These are phyloP conservation scores for Aspergillus spinulosporus DNA, from an alignment of 2,329 filamentous ascomycete species.

Conservation along the genomic window DNA sequence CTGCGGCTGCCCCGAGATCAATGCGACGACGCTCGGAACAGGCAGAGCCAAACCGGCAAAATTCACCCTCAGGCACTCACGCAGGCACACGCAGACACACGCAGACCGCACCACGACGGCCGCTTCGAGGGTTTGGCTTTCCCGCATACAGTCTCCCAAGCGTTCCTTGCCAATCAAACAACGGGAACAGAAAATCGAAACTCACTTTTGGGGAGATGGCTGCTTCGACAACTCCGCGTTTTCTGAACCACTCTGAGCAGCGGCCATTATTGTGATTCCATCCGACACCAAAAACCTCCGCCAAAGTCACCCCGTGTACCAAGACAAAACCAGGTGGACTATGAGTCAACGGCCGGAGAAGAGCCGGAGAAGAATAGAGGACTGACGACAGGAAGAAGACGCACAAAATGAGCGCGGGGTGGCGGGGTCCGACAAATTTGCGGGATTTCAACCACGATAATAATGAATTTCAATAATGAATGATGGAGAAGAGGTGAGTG, in stretches of 20 bases:
- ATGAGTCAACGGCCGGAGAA: conserved; percentile 8
- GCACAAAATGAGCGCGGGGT: neutral
- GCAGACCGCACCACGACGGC: neutral
- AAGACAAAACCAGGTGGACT: conserved; percentile 2
- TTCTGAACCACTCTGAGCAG: conserved; percentile 49
- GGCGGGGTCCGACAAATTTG: conserved; percentile 3
- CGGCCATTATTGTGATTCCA: conserved; percentile 45
- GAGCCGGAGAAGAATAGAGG: neutral
- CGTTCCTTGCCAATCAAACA: neutral
- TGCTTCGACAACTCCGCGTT: conserved; percentile 61
- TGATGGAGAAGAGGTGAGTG: conserved; percentile 18
- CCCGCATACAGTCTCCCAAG: neutral
- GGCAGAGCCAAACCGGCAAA: neutral
- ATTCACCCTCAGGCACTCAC: neutral
- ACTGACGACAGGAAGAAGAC: neutral
- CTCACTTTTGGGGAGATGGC: conserved; percentile 59
- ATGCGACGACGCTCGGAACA: conserved; percentile 11
- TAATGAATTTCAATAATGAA: conserved; percentile 12
- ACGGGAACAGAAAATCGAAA: neutral
- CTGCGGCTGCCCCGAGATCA: conserved; percentile 13
- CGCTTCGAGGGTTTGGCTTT: neutral
- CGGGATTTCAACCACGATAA: conserved; percentile 11
- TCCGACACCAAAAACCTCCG: conserved; percentile 29
- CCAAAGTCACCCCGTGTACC: conserved; percentile 12
- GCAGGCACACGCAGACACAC: too few species aligned